Evolutionary conservation across 2,329 filamentous ascomycete genomes (phyloP).

Genomic region (Botrytis sinoallii): DNA sequence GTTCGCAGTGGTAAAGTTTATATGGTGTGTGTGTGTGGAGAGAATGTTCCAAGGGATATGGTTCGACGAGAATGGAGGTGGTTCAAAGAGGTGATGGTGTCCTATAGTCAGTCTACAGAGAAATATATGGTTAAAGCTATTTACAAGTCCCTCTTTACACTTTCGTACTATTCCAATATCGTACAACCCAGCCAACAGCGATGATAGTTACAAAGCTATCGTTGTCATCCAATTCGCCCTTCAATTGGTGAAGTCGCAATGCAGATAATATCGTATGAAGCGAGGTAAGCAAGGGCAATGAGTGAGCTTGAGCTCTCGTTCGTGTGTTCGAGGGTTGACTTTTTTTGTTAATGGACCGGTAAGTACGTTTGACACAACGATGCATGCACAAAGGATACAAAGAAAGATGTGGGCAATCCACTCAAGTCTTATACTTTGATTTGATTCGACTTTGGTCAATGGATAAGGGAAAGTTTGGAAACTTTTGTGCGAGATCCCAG

Average conservation of each 20-base stretch:
- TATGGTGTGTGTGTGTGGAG: neutral
- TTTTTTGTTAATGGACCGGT: neutral
- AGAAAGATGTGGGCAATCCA: neutral
- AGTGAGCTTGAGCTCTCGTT: neutral
- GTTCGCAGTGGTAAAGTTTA: neutral
- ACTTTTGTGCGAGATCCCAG: neutral
- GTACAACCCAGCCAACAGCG: neutral
- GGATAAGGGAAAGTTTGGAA: neutral
- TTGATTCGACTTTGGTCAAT: neutral
- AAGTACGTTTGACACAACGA: neutral
- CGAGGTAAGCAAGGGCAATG: neutral
- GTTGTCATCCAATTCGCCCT: constrained; percentile 3
- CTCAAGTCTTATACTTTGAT: neutral
- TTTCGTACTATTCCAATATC: constrained; percentile 1
- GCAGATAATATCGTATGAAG: neutral
- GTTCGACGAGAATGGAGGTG: constrained; percentile 1
- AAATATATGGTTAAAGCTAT: neutral
- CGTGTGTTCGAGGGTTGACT: neutral
- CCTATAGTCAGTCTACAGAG: neutral
- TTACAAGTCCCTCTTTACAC: neutral
- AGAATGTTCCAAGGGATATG: neutral
- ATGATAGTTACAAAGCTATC: neutral
- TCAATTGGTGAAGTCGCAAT: constrained; percentile 6
- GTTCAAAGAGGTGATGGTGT: neutral
- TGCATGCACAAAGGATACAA: constrained; percentile 4